Evolutionary conservation across 805 yeast genomes (phyloP), one percentile per base, ranked within the genome.

Genomic region (Vanderwaltozyma yarrowii): DNA sequence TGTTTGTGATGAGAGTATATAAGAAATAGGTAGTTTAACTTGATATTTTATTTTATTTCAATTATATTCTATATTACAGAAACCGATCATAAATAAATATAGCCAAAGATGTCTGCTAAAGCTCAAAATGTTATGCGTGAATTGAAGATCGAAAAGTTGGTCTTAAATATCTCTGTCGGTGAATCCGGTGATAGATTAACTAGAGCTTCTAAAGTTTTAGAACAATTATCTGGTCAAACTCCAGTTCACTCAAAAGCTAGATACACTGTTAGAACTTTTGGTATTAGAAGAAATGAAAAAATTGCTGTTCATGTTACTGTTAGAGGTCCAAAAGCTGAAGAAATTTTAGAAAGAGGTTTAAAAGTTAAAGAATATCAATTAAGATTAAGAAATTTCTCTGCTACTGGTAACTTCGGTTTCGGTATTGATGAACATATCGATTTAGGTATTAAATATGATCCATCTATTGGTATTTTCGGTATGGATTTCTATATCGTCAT

Each of bases 111-210:
- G 74, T 69, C 75, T 60, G 65, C 70, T 55, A 70, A 72, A 66
- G 59, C 84, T 64, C 85, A 79, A 71, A 92, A 92, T 77, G 78
- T 84, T 74, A 89, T 92, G 97, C 92, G 95, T 76, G 97, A 92
- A 64, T 78, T 92, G 74, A 88, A 82, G 78, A 89, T 92, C 77
- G 97, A 92, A 77, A 92, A 92, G 77, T 82, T 92, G 73, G 96
- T 92, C 73, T 84, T 92, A 73, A 92, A 92, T 92, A 92, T 92
- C 76, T 88, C 95, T 74, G 98, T 92, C 72, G 98, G 98, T 78
- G 98, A 92, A 77, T 88, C 96, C 73, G 98, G 98, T 80, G 98
- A 92, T 74, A 84, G 97, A 82, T 86, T 92, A 72, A 92, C 98
- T 78, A 89, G 98, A 84, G 98, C 98, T 62, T 92, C 98, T 68